phyloP scores from a whole-genome alignment of 495 filamentous ascomycete genomes.

The Talaromyces stipitatus region DNA sequence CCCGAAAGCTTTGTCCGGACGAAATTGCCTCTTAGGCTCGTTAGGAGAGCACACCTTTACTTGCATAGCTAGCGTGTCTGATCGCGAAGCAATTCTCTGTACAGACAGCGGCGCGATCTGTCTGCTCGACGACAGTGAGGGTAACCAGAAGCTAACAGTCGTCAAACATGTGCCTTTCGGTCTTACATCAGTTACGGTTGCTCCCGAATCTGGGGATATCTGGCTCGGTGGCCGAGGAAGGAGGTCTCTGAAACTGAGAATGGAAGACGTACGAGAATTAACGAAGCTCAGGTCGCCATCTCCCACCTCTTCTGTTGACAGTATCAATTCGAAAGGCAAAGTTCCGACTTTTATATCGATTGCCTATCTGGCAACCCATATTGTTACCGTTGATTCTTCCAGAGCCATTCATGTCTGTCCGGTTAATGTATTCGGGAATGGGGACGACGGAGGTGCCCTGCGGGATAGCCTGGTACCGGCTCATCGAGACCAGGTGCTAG shows the following conservation, averaged over 20 bases:
- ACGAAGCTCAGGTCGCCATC: slow-evolving; percentile 16
- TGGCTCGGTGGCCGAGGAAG: slow-evolving; percentile 49
- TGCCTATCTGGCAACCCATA: slow-evolving; percentile 56
- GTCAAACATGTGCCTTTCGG: slow-evolving; percentile 29
- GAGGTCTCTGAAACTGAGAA: slow-evolving; percentile 27
- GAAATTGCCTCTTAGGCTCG: slow-evolving; percentile 48
- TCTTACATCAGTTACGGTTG: slow-evolving; percentile 46
- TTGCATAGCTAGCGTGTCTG: slow-evolving; percentile 64
- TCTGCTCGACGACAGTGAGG: slow-evolving; percentile 65
- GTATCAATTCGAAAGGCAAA: slow-evolving; percentile 14
- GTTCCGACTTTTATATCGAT: slow-evolving; percentile 50
- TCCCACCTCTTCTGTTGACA: slow-evolving; percentile 14
- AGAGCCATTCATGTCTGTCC: slow-evolving; percentile 62
- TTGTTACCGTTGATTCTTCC: slow-evolving; percentile 70
- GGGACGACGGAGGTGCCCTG: slow-evolving; percentile 24
- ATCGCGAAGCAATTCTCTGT: slow-evolving; percentile 42
- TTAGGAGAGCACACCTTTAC: slow-evolving; percentile 79
- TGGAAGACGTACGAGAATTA: slow-evolving; percentile 28
- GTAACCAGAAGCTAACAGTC: slow-evolving; percentile 52
- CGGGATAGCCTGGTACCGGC: slow-evolving; percentile 45
- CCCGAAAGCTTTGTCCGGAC: slow-evolving; percentile 50
- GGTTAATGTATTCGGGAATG: slow-evolving; percentile 15
- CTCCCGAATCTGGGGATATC: slow-evolving; percentile 39
- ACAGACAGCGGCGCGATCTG: slow-evolving; percentile 43
- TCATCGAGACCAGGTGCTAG: slow-evolving; percentile 71